A percentile compares a stretch with the other conserved stretches of the same genome.
phyloP scores from a whole-genome alignment of 305 asterid genomes.

The Lippia alba region DNA sequence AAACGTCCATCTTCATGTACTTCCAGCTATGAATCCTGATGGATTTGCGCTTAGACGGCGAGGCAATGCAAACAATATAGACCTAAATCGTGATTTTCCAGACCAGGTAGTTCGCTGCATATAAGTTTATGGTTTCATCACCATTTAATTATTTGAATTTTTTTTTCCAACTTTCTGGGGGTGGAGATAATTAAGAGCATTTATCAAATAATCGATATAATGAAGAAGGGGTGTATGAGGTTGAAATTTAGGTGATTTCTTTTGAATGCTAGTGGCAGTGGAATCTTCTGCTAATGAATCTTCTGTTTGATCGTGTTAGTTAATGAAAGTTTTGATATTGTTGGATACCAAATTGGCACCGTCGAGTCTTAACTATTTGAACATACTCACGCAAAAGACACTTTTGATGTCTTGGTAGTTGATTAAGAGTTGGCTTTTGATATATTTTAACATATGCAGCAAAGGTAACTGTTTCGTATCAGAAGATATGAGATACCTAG shows the following conservation, averaged over 20 bases:
- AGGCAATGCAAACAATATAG: slow-evolving; percentile 79
- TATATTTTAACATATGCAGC: background rate
- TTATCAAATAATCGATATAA: background rate
- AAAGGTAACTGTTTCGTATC: background rate
- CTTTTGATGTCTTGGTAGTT: background rate
- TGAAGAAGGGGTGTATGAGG: background rate
- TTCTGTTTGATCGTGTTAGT: background rate
- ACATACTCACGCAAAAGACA: background rate
- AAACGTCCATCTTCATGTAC: slow-evolving; percentile 82
- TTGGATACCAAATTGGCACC: background rate
- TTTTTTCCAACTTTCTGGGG: slow-evolving; percentile 19
- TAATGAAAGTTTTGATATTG: background rate
- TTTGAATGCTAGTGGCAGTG: no score
- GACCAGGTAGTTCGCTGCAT: slow-evolving; percentile 70
- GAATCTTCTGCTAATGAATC: background rate
- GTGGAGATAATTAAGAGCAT: background rate
- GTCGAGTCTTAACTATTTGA: background rate
- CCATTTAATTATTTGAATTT: slow-evolving; percentile 7
- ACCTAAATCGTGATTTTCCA: slow-evolving; percentile 88
- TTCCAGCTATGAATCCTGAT: slow-evolving; percentile 93
- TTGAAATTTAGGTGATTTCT: background rate
- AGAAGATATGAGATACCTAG: background rate
- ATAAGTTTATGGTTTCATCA: background rate
- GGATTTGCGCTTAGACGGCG: slow-evolving; percentile 74
- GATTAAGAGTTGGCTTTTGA: background rate